Conservation (phyloP, 805 yeast genomes). For the Zygosaccharomyces lentus region DNA sequence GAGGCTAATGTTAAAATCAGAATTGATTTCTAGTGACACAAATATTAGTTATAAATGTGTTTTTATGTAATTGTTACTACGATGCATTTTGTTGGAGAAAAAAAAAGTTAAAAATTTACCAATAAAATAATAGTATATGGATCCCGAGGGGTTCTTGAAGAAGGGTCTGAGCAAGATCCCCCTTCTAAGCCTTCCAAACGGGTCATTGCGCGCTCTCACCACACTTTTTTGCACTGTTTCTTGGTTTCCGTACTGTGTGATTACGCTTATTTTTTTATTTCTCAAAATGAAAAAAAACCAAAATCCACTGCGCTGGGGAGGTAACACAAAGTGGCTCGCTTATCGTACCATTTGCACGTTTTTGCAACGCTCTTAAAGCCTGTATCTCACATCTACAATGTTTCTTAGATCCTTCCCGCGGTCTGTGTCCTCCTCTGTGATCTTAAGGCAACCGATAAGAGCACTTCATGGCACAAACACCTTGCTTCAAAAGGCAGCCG, state of each 20-base stretch:
- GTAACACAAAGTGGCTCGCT: background rate
- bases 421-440: background rate
- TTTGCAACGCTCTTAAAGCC: background rate
- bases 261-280: too few species aligned
- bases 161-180: background rate
- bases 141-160: background rate
- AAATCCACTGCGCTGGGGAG: too few species aligned
- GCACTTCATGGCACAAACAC: background rate
- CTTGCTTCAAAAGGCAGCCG: conserved; percentile 5
- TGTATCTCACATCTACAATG: background rate
- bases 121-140: background rate
- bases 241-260: too few species aligned
- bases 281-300: background rate
- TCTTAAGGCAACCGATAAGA: background rate
- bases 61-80: background rate
- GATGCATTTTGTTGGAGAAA: background rate
- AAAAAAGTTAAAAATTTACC: background rate
- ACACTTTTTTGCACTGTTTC: too few species aligned
- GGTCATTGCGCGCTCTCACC: too few species aligned
- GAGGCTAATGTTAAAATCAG: background rate
- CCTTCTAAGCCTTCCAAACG: background rate
- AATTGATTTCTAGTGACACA: background rate
- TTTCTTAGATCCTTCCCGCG: background rate
- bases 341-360: background rate
- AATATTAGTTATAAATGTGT: background rate